Conservation (phyloP, 2,329 filamentous ascomycete species). For the Scopulariopsis brevicaulis region DNA sequence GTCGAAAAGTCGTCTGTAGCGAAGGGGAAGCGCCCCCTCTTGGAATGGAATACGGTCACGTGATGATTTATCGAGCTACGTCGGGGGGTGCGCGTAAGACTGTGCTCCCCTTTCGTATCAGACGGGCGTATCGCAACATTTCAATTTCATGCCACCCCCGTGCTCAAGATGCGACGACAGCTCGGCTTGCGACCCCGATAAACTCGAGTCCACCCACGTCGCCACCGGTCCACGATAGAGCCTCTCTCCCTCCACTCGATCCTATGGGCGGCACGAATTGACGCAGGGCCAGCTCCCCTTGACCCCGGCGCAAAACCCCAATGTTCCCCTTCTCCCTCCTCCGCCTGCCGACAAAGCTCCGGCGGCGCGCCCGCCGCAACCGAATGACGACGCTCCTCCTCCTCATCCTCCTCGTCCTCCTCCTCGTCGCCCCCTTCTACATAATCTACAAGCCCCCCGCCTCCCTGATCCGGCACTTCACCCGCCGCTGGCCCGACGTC, state of each 20-base stretch:
- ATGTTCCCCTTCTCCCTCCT: conserved; percentile 32
- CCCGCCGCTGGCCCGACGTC: conserved; percentile 63
- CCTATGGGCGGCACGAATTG: not conserved
- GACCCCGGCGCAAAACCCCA: not conserved
- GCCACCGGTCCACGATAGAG: not conserved
- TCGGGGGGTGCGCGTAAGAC: too few relatives aligned
- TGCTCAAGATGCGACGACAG: not conserved
- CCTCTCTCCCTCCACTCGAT: not conserved
- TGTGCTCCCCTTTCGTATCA: not conserved
- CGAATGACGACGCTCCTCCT: conserved; percentile 42
- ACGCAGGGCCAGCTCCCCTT: not conserved
- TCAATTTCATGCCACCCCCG: not conserved
- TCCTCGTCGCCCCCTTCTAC: conserved; percentile 41
- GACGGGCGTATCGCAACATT: not conserved
- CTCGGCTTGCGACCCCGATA: not conserved
- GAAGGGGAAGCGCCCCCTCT: too few relatives aligned
- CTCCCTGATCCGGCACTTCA: conserved; percentile 59
- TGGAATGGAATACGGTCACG: too few relatives aligned
- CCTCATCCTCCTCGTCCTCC: conserved; percentile 22
- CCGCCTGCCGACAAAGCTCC: conserved; percentile 43
- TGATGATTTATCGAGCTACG: too few relatives aligned
- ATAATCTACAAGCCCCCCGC: conserved; percentile 70
- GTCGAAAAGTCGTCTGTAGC: too few relatives aligned
- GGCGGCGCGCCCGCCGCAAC: conserved; percentile 44
- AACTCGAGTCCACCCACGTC: not conserved